A percentile compares a stretch with the other conserved stretches of the same genome.
These are phyloP conservation scores for Dioscorea alata DNA, from an alignment of 106 monocot species.

Conservation along the genomic window DNA sequence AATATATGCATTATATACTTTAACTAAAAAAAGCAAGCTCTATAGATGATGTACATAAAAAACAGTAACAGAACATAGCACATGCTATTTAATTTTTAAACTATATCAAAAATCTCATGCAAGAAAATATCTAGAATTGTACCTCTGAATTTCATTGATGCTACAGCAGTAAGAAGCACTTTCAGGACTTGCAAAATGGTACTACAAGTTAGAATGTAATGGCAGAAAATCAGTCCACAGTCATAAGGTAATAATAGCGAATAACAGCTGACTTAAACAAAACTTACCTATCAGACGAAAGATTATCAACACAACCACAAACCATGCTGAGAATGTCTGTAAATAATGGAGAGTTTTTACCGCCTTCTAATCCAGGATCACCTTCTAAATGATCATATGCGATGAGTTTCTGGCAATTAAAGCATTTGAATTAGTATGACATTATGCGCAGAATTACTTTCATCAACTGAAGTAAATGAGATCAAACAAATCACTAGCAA, in stretches of 20 bases:
- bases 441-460: constrained; percentile 1
- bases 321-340: constrained; percentile 84
- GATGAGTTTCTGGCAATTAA: constrained; percentile 80
- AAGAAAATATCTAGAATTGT: background rate
- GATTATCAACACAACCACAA: constrained; percentile 85
- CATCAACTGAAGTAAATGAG: background rate
- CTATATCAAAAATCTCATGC: no score
- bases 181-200: constrained; percentile 92
- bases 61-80: no score
- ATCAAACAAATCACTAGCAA: background rate
- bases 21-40: no score
- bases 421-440: no score
- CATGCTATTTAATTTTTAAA: no score
- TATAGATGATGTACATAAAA: no score
- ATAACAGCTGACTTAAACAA: background rate
- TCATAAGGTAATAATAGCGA: background rate
- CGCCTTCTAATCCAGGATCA: constrained; percentile 81
- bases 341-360: constrained; percentile 68
- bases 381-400: constrained; percentile 99
- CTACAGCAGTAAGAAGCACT: constrained; percentile 92
- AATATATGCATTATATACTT: no score
- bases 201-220: constrained; percentile 31
- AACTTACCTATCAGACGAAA: constrained; percentile 79
- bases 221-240: no score
- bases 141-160: constrained; percentile 96